phyloP scores from a whole-genome alignment of 305 asterid species.

The Fraxinus dipetala region DNA sequence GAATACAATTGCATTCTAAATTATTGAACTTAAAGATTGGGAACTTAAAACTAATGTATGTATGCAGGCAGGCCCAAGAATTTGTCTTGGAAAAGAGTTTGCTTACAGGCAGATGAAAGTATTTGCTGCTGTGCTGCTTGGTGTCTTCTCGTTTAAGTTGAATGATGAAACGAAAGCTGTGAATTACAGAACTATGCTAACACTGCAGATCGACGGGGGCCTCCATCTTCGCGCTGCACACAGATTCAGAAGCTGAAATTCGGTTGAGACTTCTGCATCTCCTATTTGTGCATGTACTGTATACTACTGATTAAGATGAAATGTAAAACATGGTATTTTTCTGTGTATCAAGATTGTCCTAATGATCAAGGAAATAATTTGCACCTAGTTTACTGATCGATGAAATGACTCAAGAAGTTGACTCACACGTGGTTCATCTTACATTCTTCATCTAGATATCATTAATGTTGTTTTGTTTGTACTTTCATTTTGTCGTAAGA shows the following conservation, averaged over 20 bases:
- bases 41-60: background rate
- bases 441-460: background rate
- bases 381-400: background rate
- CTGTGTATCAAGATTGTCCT: background rate
- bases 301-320: background rate
- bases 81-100: slow-evolving; percentile 72
- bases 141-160: slow-evolving; percentile 49
- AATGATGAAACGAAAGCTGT: slow-evolving; percentile 43
- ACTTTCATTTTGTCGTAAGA: too few relatives aligned
- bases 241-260: background rate
- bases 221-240: slow-evolving; percentile 42
- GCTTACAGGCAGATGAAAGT: slow-evolving; percentile 82
- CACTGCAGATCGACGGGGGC: slow-evolving; percentile 69
- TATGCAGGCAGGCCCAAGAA: slow-evolving; percentile 72
- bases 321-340: background rate
- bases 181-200: slow-evolving; percentile 53
- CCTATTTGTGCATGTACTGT: background rate
- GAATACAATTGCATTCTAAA: background rate
- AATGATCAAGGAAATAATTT: background rate
- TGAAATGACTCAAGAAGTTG: background rate
- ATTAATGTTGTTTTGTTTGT: background rate
- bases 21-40: background rate
- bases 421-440: background rate
- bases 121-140: slow-evolving; percentile 54
- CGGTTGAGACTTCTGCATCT: background rate